Conservation (phyloP, 345 rosid species). For the Iberis pinnata region DNA sequence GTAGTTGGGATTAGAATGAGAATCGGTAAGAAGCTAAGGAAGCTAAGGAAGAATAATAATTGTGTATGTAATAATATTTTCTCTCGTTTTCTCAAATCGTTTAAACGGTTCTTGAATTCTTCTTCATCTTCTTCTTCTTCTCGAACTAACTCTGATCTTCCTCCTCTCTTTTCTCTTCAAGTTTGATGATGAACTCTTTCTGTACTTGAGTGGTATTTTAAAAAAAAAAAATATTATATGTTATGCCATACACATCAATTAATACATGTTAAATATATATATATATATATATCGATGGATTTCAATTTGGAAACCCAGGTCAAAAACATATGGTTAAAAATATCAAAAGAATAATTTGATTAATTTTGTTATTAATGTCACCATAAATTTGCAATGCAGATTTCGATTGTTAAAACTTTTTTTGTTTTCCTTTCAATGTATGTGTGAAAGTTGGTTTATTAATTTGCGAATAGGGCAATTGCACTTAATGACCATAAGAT, state of each 20-base stretch:
- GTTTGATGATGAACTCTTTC: slow-evolving; percentile 6
- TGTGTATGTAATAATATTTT: slow-evolving; percentile 19
- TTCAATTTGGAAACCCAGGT: too few species aligned
- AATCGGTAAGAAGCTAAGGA: slow-evolving; percentile 64
- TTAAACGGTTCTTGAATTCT: slow-evolving; percentile 17
- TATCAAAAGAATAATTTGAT: too few species aligned
- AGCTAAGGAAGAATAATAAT: slow-evolving; percentile 45
- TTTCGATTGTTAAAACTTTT: too few species aligned
- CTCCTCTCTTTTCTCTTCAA: slow-evolving; percentile 31
- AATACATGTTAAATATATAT: background rate
- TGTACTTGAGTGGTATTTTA: slow-evolving; percentile 9
- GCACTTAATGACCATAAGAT: too few species aligned
- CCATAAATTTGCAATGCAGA: too few species aligned
- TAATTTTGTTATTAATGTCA: too few species aligned
- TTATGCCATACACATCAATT: background rate
- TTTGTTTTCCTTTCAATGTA: too few species aligned
- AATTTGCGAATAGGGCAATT: too few species aligned
- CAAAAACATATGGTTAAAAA: too few species aligned
- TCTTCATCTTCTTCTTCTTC: slow-evolving; percentile 22
- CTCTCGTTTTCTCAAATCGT: slow-evolving; percentile 29
- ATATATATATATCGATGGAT: too few species aligned
- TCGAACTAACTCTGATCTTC: slow-evolving; percentile 25
- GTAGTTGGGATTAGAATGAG: slow-evolving; percentile 48
- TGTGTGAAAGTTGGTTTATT: too few species aligned
- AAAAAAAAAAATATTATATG: background rate